These are phyloP conservation scores for Erythrophleum fordii DNA, from an alignment of 306 rosid genomes.

Conservation along the genomic window DNA sequence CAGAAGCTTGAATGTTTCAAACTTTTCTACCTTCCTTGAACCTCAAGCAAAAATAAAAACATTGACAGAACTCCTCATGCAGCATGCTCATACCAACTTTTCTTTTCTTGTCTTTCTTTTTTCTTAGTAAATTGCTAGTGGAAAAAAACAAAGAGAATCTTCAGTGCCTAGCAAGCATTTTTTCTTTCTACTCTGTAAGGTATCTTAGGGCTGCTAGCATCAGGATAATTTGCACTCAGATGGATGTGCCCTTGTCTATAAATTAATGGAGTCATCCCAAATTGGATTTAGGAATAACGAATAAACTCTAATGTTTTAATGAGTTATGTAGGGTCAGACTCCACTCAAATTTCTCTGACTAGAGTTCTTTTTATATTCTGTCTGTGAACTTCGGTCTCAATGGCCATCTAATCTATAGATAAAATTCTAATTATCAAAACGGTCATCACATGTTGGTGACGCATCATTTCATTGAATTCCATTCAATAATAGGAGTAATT, in stretches of 20 bases:
- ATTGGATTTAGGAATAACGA: too few relatives aligned
- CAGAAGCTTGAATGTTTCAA: constrained; percentile 23
- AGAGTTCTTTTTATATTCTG: neutral
- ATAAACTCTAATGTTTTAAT: too few relatives aligned
- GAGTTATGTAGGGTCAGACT: neutral
- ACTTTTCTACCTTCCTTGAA: constrained; percentile 35
- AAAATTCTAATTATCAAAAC: neutral
- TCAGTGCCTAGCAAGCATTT: neutral
- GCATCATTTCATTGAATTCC: neutral
- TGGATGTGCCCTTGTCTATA: neutral
- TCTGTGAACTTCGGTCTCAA: neutral
- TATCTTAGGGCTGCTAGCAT: too few relatives aligned
- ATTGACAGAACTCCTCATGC: constrained; percentile 26
- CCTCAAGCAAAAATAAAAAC: constrained; percentile 36
- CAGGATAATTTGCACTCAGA: too few relatives aligned
- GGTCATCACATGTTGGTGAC: neutral
- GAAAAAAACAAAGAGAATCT: constrained; percentile 35
- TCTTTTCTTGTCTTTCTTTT: neutral
- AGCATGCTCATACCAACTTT: neutral
- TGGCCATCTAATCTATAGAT: neutral
- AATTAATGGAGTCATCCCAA: neutral
- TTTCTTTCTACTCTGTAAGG: neutral
- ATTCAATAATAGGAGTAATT: neutral
- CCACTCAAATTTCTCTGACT: neutral
- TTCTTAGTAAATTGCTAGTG: neutral